Evolutionary conservation across 2,329 filamentous ascomycete genomes (phyloP).

Genomic region (Fusarium sp.): DNA sequence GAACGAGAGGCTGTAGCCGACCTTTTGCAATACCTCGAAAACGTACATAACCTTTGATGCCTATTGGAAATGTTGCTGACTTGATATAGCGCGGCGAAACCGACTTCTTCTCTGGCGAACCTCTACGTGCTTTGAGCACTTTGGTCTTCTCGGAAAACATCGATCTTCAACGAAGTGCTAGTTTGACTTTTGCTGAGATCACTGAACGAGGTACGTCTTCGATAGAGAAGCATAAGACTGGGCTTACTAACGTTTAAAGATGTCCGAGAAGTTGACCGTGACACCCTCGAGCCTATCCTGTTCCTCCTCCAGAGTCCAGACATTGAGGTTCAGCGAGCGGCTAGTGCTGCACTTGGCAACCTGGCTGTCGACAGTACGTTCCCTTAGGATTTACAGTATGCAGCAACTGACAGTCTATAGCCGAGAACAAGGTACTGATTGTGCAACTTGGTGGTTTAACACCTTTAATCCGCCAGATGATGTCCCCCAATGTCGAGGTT

Average conservation of each 20-base stretch:
- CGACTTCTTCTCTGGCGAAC: conserved; percentile 97
- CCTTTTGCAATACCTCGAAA: conserved; percentile 93
- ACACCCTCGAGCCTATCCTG: conserved; percentile 95
- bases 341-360: conserved; percentile 95
- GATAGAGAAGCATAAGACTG: background rate
- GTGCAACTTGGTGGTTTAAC: conserved; percentile 90
- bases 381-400: background rate
- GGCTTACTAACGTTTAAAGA: conserved; percentile 65
- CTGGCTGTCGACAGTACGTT: conserved; percentile 92
- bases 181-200: conserved; percentile 98
- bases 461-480: conserved; percentile 97
- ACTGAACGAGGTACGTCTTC: conserved; percentile 87
- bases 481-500: conserved; percentile 96
- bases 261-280: conserved; percentile 93
- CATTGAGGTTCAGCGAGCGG: conserved; percentile 96
- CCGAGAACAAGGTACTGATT: conserved; percentile 97
- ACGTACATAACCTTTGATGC: conserved; percentile 68
- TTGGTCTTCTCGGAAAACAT: conserved; percentile 99
- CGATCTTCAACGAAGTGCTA: conserved; percentile 95
- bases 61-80: conserved; percentile 46
- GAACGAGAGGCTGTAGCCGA: conserved; percentile 98
- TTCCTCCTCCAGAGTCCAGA: conserved; percentile 95
- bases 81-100: conserved; percentile 83
- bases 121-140: conserved; percentile 91
- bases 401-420: conserved; percentile 65